Evolutionary conservation across 805 yeast genomes (phyloP), one percentile per base, ranked within the genome.

Genomic region (Kuraishia hungarica): DNA sequence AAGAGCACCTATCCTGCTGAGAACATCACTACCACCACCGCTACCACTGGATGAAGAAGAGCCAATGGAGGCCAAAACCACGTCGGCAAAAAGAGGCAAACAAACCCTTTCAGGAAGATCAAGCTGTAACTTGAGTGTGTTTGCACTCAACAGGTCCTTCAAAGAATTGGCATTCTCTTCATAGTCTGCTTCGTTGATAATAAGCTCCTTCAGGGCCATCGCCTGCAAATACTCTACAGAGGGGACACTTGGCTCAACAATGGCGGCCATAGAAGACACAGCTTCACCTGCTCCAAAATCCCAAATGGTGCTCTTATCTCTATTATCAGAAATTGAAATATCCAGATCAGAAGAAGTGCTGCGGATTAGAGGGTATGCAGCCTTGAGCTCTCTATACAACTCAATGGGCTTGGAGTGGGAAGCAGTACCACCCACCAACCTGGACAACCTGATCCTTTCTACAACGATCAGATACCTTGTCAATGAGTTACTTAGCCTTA

Each of bases 301-400:
- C 81, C 83, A 82, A 52, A 83, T 62, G 8, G 81, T 76, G 5
- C 66, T 70, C 54, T 71, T 67, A 61, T 88, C 94, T 55, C 93
- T 74, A 60, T 84, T 85, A 63, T 88, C 93, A 22, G 60, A 62
- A 8, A 72, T 54, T 17, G 70, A 72, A 5, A 64, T 64, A 51
- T 66, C 70, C 21, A 70, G 70, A 28, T 62, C 67, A 0, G 15
- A 39, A 39, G 59, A 28, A 1, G 47, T 54, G 2, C 64, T 64
- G 48, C 65, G 63, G 59, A 49, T 49, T 49, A 15, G 63, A 52
- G 57, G 62, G n/a, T 56, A 59, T 51, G 49, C 57, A 51, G 13
- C 55, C 56, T 48, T 61, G 55, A 51, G 48, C 10, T 56, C 47
- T 35, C 43, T 15, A 35, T 35, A 35, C n/a, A 15, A 35, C 8